Base-by-base conservation (phyloP, 805 yeast species). In the Schizosaccharomyces cryophilus region DNA sequence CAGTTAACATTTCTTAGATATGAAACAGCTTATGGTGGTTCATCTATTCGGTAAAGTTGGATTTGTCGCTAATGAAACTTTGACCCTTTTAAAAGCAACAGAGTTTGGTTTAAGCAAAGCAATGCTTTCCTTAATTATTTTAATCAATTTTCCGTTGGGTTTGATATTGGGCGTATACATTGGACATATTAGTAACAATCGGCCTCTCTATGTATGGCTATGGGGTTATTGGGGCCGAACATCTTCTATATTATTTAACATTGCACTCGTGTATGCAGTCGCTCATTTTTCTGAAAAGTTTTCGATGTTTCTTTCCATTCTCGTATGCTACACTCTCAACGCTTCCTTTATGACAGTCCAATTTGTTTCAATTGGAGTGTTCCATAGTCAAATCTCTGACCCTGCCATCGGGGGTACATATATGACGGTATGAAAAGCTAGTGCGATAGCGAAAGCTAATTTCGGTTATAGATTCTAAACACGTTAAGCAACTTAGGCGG, bases 371-470 rank as follows among this genome's bases (percentile, higher is more conserved):
- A 81, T 93, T 54, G 84, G 88, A 68, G 95, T 97, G 0, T 93
- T 93, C 76, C 96, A 90, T 72, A 90, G 96, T 2, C 82, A 83
- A 66, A 85, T 93, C 61, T 95, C 98, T 1, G 98, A 93, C 69
- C 97, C 98, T 0, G 72, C 82, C 21, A 86, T 93, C 66, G 98
- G 98, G 19, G 98, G 98, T 1, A 93, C 98, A 0, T 93, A 93
- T 70, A 90, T 93, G 97, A 93, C 98, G 0, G 62, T 61, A 60
- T 2, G 48, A 30, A 13, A 17, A n/a, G 19, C 2, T 6, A 19
- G 4, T 24, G 29, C 5, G 11, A 5, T 42, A 13, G 9, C 9
- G 15, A 4, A 45, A 7, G 17, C 19, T 29, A 31, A 30, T 48
- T n/a, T 40, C 26, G 19, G 7, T 30, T 5, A 26, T 51, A 61